Conservation (phyloP, 495 filamentous ascomycete genomes). For the Podospora bellae-mahoneyi region DNA sequence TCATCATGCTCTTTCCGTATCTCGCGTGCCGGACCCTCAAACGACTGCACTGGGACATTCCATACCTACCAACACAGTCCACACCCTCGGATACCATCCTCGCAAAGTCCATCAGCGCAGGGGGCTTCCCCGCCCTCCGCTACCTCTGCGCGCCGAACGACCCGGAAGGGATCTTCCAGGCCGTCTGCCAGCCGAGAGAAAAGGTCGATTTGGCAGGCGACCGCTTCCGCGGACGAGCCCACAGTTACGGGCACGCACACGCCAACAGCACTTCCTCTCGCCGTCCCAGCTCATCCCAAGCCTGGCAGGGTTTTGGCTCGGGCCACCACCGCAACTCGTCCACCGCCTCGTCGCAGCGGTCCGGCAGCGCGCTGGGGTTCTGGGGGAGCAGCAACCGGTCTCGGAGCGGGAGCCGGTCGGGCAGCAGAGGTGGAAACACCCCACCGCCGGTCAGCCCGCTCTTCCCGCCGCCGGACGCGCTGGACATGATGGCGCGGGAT, state of each 20-base stretch:
- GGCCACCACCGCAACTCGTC: neutral
- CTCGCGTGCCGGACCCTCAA: conserved; percentile 64
- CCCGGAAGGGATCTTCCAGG: conserved; percentile 68
- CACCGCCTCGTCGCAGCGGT: neutral
- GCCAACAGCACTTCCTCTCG: neutral
- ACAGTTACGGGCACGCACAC: conserved; percentile 24
- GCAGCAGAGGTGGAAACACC: conserved; percentile 1
- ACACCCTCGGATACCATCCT: conserved; percentile 65
- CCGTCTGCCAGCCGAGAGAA: conserved; percentile 59
- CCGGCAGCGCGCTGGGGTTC: neutral
- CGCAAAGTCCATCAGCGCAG: conserved; percentile 64
- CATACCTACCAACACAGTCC: conserved; percentile 41
- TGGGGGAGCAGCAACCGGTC: conserved; percentile 1
- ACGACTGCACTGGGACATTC: conserved; percentile 80
- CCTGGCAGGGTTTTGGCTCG: neutral
- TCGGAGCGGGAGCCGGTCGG: neutral
- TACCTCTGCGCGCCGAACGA: conserved; percentile 70
- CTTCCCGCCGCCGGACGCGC: conserved; percentile 37
- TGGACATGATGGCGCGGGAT: conserved; percentile 29
- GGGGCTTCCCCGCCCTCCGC: conserved; percentile 68
- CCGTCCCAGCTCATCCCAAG: neutral
- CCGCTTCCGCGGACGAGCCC: conserved; percentile 29
- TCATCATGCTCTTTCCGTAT: conserved; percentile 63
- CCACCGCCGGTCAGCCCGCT: conserved; percentile 31
- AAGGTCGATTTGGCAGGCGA: conserved; percentile 36